These are phyloP conservation scores for Chlamydomonas reinhardtii DNA, from an alignment of 163 green algal species.

Conservation along the genomic window DNA sequence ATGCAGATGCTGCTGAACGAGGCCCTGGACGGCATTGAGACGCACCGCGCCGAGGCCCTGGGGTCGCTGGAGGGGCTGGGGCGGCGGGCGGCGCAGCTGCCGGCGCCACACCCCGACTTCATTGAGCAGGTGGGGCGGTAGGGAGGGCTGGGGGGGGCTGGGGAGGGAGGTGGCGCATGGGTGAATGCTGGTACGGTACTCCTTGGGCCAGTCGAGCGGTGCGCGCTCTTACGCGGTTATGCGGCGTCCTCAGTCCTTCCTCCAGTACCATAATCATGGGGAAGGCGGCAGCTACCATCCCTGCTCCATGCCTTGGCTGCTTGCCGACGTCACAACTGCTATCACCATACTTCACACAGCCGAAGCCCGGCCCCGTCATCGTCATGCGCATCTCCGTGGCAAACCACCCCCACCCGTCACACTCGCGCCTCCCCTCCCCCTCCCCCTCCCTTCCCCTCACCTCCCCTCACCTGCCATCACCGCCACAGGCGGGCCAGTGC, in stretches of 20 bases:
- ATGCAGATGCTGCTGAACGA: conserved; percentile 69
- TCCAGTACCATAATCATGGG: too few species aligned
- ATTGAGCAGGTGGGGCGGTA: conserved; percentile 55
- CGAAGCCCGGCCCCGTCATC: not conserved
- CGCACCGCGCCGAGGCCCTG: conserved; percentile 53
- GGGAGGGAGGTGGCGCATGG: not conserved
- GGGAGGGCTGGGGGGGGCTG: not conserved
- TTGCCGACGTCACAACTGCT: too few species aligned
- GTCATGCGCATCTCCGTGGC: not conserved
- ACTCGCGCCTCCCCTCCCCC: too few species aligned
- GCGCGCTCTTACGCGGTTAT: too few species aligned
- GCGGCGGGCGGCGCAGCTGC: not conserved
- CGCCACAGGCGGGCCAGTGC: conserved; percentile 66
- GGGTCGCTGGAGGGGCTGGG: conserved; percentile 62
- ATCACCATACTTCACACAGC: too few species aligned
- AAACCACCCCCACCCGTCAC: too few species aligned
- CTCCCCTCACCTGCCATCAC: not conserved
- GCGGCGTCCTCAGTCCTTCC: too few species aligned
- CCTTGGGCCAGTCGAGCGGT: too few species aligned
- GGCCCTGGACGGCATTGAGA: conserved; percentile 67
- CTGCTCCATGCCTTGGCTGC: too few species aligned
- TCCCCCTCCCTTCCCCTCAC: too few species aligned
- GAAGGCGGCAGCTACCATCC: too few species aligned
- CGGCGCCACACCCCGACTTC: conserved; percentile 44
- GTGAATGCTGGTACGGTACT: too few species aligned